These are phyloP conservation scores for Trypanosoma brucei DNA, from an alignment of 208 protist species.

Conservation along the genomic window DNA sequence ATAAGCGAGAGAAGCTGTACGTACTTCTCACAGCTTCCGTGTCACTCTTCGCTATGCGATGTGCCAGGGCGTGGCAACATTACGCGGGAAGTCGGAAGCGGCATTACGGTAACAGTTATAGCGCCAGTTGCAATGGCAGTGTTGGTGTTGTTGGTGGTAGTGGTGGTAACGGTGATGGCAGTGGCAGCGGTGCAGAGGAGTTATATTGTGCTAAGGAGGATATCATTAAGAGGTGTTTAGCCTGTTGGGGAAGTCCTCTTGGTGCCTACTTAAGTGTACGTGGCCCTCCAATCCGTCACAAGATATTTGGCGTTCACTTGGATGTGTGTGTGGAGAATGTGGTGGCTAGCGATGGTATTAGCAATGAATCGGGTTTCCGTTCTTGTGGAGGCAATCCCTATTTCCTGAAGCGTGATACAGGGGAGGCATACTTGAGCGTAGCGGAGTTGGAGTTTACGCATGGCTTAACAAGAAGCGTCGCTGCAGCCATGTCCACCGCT, in stretches of 20 bases:
- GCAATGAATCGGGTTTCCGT: background rate
- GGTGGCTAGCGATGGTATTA: background rate
- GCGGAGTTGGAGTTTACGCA: constrained; percentile 45
- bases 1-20: constrained; percentile 39
- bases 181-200: constrained; percentile 3
- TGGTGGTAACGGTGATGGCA: background rate
- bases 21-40: constrained; percentile 56
- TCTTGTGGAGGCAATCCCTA: background rate
- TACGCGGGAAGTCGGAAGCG: constrained; percentile 38
- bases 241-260: constrained; percentile 59
- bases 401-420: constrained; percentile 10
- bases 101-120: constrained; percentile 10
- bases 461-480: constrained; percentile 46
- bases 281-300: constrained; percentile 5
- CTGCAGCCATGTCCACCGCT: constrained; percentile 44
- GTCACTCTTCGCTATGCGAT: constrained; percentile 56
- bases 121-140: background rate
- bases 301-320: constrained; percentile 21
- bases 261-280: constrained; percentile 36
- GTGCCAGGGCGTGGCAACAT: constrained; percentile 50
- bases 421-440: constrained; percentile 14
- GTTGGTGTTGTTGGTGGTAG: background rate
- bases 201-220: constrained; percentile 45
- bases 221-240: constrained; percentile 46
- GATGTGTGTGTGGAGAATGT: background rate